Percentiles rank a stretch among this genome's conserved stretches.
phyloP scores from a whole-genome alignment of 1,139 yeast species.

The Geotrichum armillariae region DNA sequence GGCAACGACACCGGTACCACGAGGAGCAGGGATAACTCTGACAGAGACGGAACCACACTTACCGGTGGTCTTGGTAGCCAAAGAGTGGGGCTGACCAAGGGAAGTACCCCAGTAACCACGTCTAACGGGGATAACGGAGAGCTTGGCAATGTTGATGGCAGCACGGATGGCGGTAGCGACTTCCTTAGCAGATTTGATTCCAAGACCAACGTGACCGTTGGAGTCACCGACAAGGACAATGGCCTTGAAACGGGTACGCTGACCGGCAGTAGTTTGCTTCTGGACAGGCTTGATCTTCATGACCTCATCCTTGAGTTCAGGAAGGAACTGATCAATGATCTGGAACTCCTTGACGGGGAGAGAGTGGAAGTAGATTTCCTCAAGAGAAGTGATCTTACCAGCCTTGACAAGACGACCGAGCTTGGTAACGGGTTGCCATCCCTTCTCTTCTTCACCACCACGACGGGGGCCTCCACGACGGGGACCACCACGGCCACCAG shows the following conservation, averaged over 20 bases:
- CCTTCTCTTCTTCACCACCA: constrained; percentile 94
- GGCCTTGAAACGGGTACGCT: constrained; percentile 99
- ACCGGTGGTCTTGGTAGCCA: constrained; percentile 97
- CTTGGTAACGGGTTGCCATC: constrained; percentile 99
- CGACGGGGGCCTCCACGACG: constrained; percentile 64
- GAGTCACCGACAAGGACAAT: constrained; percentile 99
- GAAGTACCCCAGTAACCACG: constrained; percentile 99
- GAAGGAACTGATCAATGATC: constrained; percentile 95
- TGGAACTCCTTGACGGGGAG: constrained; percentile 99
- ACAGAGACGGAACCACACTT: constrained; percentile 99
- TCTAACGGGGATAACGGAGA: constrained; percentile 98
- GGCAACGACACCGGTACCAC: constrained; percentile 99
- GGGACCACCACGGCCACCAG: constrained; percentile 55
- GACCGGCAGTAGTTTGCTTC: constrained; percentile 99
- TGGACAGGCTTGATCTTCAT: constrained; percentile 99
- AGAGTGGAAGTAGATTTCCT: constrained; percentile 99
- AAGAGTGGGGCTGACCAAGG: constrained; percentile 99
- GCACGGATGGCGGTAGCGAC: constrained; percentile 99
- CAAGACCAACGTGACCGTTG: constrained; percentile 99
- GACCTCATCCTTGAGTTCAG: constrained; percentile 96
- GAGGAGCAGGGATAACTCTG: constrained; percentile 99
- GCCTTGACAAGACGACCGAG: constrained; percentile 99
- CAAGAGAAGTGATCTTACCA: constrained; percentile 94
- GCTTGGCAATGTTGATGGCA: constrained; percentile 98
- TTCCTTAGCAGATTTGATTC: constrained; percentile 99